Percentiles rank a stretch among this genome's conserved stretches.
Conservation (phyloP, 2,329 filamentous ascomycete genomes). For the Diaporthe capsici region DNA sequence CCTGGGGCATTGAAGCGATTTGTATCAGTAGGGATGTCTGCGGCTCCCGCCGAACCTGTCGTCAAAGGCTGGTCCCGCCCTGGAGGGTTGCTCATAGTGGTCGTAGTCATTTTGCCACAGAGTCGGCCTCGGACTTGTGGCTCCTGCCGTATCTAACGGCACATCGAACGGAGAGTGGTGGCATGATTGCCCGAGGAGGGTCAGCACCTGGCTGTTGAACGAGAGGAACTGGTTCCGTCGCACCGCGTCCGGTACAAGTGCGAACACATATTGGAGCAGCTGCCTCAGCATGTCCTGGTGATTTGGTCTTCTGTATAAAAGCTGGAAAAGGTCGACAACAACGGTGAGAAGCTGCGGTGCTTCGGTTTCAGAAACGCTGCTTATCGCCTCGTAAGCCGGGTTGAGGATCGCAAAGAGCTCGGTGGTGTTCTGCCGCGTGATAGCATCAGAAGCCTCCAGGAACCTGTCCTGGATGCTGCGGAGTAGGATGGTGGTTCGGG, state of each 20-base stretch:
- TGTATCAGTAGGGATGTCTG: neutral
- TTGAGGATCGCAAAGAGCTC: slow-evolving; percentile 20
- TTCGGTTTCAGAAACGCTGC: neutral
- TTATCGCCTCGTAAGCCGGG: slow-evolving; percentile 20
- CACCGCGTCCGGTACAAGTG: neutral
- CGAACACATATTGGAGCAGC: neutral
- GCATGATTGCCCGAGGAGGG: neutral
- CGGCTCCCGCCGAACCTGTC: neutral
- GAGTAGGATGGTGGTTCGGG: neutral
- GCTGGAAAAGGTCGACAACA: neutral
- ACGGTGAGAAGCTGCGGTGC: neutral
- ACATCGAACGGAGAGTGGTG: neutral
- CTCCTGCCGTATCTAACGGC: neutral
- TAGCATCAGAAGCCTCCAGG: neutral
- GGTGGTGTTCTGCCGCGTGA: neutral
- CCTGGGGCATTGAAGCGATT: neutral
- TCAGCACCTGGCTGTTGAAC: neutral
- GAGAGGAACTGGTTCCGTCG: neutral
- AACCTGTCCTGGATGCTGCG: slow-evolving; percentile 6
- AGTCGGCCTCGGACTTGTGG: neutral
- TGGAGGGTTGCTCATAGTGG: neutral
- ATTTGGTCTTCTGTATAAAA: neutral
- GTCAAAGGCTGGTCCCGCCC: neutral
- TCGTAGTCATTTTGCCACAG: neutral
- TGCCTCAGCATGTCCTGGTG: slow-evolving; percentile 23